These are phyloP conservation scores for Aspergillus funiculosus DNA, from an alignment of 495 filamentous ascomycete genomes.

Conservation along the genomic window DNA sequence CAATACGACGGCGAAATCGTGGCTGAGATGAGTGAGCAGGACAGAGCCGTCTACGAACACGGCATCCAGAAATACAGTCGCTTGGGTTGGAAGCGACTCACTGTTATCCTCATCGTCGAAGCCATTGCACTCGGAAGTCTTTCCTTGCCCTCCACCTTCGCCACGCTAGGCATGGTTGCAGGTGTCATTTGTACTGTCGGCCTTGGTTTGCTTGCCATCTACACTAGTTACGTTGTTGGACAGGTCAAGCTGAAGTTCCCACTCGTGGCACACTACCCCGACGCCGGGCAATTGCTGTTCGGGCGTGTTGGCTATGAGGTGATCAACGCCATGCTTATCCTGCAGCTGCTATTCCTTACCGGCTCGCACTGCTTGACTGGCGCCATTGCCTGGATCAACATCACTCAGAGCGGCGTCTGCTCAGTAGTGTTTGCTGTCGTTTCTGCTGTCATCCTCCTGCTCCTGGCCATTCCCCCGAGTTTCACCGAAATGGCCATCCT, in stretches of 20 bases:
- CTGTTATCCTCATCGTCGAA: constrained; percentile 52
- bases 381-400: constrained; percentile 58
- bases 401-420: constrained; percentile 56
- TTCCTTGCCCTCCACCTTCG: constrained; percentile 52
- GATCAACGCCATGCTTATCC: constrained; percentile 51
- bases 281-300: constrained; percentile 57
- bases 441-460: constrained; percentile 54
- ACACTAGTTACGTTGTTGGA: constrained; percentile 63
- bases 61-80: constrained; percentile 29
- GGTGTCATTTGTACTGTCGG: constrained; percentile 47
- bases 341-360: constrained; percentile 62
- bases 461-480: constrained; percentile 54
- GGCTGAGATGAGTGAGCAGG: constrained; percentile 26
- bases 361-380: constrained; percentile 66
- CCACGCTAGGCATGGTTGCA: constrained; percentile 56
- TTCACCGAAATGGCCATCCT: constrained; percentile 52
- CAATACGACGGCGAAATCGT: constrained; percentile 24
- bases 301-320: constrained; percentile 56
- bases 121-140: constrained; percentile 58
- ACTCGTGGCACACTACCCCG: constrained; percentile 57
- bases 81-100: constrained; percentile 35
- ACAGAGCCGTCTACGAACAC: constrained; percentile 22
- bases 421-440: constrained; percentile 57
- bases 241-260: constrained; percentile 65
- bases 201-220: constrained; percentile 59